Conservation (phyloP, 345 rosid species). For the thale cress (Arabidopsis thaliana) region TAIR10.1 NC_003075.7:18199001-18199500, state of each 20-base stretch:
- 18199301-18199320: constrained; percentile 71
- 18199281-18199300: constrained; percentile 71
- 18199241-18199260: constrained; percentile 73
- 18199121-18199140: constrained; percentile 98
- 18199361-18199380: constrained; percentile 83
- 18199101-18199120: constrained; percentile 87
- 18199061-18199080: constrained; percentile 86
- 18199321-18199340: constrained; percentile 70
- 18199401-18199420: constrained; percentile 89
- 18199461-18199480: constrained; percentile 86
- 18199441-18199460: constrained; percentile 77
- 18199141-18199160: constrained; percentile 99
- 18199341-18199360: constrained; percentile 72
- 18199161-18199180: constrained; percentile 94
- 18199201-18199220: constrained; percentile 77
- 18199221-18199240: constrained; percentile 78
- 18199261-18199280: constrained; percentile 67
- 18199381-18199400: constrained; percentile 80
- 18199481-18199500: constrained; percentile 84
- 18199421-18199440: constrained; percentile 89
- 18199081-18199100: constrained; percentile 84
- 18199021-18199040: constrained; percentile 62
- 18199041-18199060: constrained; percentile 81
- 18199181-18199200: constrained; percentile 93
- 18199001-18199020: constrained; percentile 22